These are phyloP conservation scores for Thamnidium elegans DNA, from an alignment of 192 early-diverging fungal species.

Conservation along the genomic window DNA sequence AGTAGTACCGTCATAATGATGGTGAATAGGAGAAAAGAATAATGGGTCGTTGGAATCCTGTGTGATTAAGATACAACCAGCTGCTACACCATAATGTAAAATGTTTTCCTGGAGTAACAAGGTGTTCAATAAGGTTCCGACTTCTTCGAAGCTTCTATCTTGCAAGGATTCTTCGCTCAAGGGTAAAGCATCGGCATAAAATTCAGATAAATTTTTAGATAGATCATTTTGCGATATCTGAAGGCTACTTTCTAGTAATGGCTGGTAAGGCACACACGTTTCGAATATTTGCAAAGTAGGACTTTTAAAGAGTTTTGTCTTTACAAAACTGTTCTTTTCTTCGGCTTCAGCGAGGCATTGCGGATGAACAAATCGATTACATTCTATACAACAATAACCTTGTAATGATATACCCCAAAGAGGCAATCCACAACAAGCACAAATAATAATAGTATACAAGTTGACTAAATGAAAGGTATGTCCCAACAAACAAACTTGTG, in stretches of 20 bases:
- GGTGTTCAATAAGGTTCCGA: slow-evolving; percentile 29
- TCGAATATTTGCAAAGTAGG: background rate
- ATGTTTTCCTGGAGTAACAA: slow-evolving; percentile 39
- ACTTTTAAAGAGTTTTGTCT: slow-evolving; percentile 1
- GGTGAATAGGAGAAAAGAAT: background rate
- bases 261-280: slow-evolving; percentile 13
- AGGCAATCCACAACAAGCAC: slow-evolving; percentile 46
- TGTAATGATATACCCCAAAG: slow-evolving; percentile 57
- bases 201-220: background rate
- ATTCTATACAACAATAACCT: slow-evolving; percentile 51
- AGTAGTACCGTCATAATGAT: background rate
- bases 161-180: slow-evolving; percentile 12
- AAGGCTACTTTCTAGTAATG: slow-evolving; percentile 31
- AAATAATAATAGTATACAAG: slow-evolving; percentile 51
- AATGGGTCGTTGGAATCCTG: slow-evolving; percentile 17
- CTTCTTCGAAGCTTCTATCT: slow-evolving; percentile 33
- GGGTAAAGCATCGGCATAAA: slow-evolving; percentile 16
- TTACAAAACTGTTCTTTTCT: slow-evolving; percentile 5
- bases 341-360: slow-evolving; percentile 28
- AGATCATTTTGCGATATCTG: slow-evolving; percentile 30
- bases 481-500: slow-evolving; percentile 19
- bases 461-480: slow-evolving; percentile 55
- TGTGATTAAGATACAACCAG: slow-evolving; percentile 36
- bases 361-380: slow-evolving; percentile 48
- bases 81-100: slow-evolving; percentile 32